A percentile compares a stretch with the other conserved stretches of the same genome.
These are phyloP conservation scores for Penicillium flavigenum DNA, from an alignment of 495 filamentous ascomycete genomes.

Conservation along the genomic window DNA sequence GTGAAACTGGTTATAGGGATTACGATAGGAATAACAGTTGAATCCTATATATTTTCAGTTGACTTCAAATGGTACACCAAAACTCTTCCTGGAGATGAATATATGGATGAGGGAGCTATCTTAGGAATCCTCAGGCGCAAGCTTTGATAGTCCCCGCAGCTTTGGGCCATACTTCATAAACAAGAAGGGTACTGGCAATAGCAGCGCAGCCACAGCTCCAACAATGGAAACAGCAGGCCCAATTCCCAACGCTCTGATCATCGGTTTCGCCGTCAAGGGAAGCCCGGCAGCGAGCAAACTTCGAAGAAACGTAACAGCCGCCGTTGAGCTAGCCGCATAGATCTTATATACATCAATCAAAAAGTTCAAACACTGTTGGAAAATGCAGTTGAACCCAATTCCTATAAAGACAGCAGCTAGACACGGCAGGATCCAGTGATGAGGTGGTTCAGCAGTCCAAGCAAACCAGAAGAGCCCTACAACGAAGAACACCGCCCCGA, in stretches of 20 bases:
- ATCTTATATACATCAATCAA: conserved; percentile 39
- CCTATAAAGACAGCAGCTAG: conserved; percentile 30
- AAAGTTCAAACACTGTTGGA: conserved; percentile 41
- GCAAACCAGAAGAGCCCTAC: conserved; percentile 48
- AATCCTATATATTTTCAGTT: neutral
- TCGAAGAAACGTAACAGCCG: conserved; percentile 40
- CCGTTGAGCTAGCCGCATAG: conserved; percentile 37
- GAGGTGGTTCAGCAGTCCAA: conserved; percentile 34
- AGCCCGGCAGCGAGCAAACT: conserved; percentile 36
- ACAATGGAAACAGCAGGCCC: conserved; percentile 36
- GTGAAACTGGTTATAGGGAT: too few species aligned
- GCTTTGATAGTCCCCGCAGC: conserved; percentile 31
- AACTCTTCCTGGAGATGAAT: neutral
- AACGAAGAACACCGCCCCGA: conserved; percentile 50
- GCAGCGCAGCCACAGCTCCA: conserved; percentile 32
- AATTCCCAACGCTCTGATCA: conserved; percentile 34
- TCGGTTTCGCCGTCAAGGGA: conserved; percentile 35
- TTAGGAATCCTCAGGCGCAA: conserved; percentile 17
- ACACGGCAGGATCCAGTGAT: conserved; percentile 26
- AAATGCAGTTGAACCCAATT: conserved; percentile 38
- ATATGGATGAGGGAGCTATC: neutral
- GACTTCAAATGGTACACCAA: neutral
- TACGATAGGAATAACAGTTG: neutral
- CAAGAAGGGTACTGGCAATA: conserved; percentile 36
- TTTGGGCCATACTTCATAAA: conserved; percentile 36